Percentiles rank a stretch among this genome's conserved stretches.
Conservation (phyloP, 1,284 basidiomycete genomes). For the Laetiporus sulphureus region DNA sequence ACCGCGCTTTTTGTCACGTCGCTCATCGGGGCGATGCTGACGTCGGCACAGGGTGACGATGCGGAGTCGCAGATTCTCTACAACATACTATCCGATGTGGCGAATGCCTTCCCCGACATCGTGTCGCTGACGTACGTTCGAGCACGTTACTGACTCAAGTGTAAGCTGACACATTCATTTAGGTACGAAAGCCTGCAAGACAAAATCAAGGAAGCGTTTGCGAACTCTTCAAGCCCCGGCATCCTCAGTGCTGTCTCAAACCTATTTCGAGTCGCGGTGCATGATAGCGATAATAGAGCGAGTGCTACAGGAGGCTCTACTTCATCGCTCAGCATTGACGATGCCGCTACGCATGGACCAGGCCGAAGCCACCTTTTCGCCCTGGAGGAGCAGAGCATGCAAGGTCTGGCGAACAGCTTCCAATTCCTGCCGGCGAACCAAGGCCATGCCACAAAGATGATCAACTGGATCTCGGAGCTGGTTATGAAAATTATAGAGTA, state of each 20-base stretch:
- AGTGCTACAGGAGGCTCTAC: conserved; percentile 44
- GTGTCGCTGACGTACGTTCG: conserved; percentile 65
- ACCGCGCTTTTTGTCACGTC: conserved; percentile 71
- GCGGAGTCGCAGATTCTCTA: conserved; percentile 79
- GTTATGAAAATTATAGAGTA: conserved; percentile 48
- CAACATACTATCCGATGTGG: conserved; percentile 71
- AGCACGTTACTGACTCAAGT: conserved; percentile 6
- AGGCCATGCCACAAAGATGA: conserved; percentile 53
- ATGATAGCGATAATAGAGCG: conserved; percentile 54
- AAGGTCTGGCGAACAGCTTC: conserved; percentile 61
- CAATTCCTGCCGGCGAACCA: conserved; percentile 57
- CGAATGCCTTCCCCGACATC: conserved; percentile 63
- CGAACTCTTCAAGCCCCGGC: conserved; percentile 63
- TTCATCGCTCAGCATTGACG: conserved; percentile 63
- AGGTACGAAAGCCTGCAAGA: conserved; percentile 80
- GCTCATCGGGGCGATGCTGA: conserved; percentile 72
- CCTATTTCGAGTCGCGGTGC: conserved; percentile 64
- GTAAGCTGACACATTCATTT: conserved; percentile 7
- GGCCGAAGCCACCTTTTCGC: conserved; percentile 44
- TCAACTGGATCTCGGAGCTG: conserved; percentile 68
- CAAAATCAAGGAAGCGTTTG: conserved; percentile 71
- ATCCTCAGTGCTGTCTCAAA: conserved; percentile 69
- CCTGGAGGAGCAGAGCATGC: conserved; percentile 66
- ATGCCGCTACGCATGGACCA: conserved; percentile 32
- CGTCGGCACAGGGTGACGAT: conserved; percentile 76